Evolutionary conservation across 345 rosid species (phyloP).

Genomic region (Linum tenue): DNA sequence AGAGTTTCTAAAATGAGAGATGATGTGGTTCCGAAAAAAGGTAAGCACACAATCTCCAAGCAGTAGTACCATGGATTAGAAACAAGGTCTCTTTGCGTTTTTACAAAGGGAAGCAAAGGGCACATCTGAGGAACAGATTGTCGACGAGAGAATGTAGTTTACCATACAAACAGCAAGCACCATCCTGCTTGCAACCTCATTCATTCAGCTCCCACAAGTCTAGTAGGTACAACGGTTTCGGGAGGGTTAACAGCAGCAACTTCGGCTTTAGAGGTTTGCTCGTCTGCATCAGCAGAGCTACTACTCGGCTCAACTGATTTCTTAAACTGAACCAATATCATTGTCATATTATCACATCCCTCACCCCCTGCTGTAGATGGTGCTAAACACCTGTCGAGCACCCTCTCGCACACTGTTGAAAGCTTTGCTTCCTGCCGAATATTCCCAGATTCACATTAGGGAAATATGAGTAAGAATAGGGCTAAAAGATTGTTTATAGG

Average conservation of each 20-base stretch:
- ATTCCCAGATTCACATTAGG: background rate
- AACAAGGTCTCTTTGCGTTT: background rate
- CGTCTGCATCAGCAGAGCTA: slow-evolving; percentile 6
- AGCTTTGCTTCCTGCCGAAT: slow-evolving; percentile 72
- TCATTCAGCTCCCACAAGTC: slow-evolving; percentile 19
- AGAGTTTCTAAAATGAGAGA: slow-evolving; percentile 1
- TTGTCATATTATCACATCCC: slow-evolving; percentile 99
- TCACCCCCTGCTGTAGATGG: slow-evolving; percentile 76
- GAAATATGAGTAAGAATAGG: background rate
- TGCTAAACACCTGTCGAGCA: slow-evolving; percentile 76
- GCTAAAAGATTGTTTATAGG: background rate
- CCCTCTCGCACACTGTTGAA: slow-evolving; percentile 75
- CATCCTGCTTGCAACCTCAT: slow-evolving; percentile 7
- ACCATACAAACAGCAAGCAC: too few relatives aligned
- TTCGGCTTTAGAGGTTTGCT: slow-evolving; percentile 30
- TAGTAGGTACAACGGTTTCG: slow-evolving; percentile 11
- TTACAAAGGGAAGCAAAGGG: background rate
- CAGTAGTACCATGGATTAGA: background rate
- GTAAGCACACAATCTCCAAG: background rate
- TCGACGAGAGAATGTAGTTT: too few relatives aligned
- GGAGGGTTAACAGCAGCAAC: slow-evolving; percentile 2
- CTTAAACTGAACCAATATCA: slow-evolving; percentile 88
- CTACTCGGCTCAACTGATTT: slow-evolving; percentile 14
- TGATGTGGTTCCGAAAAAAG: slow-evolving; percentile 8
- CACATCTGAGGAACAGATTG: too few relatives aligned